Conservation (phyloP, 352 stramenopile species). For the Saprolegnia diclina region DNA sequence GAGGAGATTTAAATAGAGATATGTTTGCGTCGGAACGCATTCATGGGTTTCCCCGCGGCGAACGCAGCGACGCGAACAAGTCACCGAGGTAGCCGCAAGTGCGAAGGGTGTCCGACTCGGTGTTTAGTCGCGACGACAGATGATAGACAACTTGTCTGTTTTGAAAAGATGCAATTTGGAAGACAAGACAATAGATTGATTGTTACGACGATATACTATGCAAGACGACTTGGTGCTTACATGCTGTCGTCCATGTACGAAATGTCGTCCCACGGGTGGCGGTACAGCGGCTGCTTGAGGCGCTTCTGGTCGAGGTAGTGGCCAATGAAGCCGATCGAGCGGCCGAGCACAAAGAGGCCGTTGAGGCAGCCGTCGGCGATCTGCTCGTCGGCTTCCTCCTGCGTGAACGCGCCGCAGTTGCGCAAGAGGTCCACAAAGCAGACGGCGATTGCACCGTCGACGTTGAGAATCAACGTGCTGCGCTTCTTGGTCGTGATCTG, state of each 20-base stretch:
- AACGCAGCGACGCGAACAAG: no score
- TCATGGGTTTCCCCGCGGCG: no score
- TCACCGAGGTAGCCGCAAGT: no score
- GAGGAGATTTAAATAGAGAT: no score
- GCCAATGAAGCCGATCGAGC: conserved; percentile 89
- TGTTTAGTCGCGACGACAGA: no score
- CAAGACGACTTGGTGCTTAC: conserved; percentile 29
- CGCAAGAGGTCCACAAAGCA: conserved; percentile 96
- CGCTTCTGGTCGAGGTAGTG: conserved; percentile 97
- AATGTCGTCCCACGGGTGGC: conserved; percentile 97
- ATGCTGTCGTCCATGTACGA: conserved; percentile 89
- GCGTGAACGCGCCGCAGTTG: conserved; percentile 84
- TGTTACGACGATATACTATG: no score
- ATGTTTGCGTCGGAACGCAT: no score
- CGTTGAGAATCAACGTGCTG: conserved; percentile 96
- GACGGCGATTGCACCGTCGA: conserved; percentile 95
- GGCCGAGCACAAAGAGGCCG: conserved; percentile 86
- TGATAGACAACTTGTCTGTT: neutral
- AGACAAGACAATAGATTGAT: neutral
- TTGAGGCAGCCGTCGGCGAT: conserved; percentile 95
- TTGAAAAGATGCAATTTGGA: neutral
- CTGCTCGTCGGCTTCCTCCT: conserved; percentile 90
- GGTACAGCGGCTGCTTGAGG: conserved; percentile 96
- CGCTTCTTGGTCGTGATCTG: conserved; percentile 96
- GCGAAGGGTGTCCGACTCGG: no score